Percentiles rank a stretch among this genome's conserved stretches.
Evolutionary conservation across 495 filamentous ascomycete species (phyloP).

Genomic region (Xanthoparmelia taractica): DNA sequence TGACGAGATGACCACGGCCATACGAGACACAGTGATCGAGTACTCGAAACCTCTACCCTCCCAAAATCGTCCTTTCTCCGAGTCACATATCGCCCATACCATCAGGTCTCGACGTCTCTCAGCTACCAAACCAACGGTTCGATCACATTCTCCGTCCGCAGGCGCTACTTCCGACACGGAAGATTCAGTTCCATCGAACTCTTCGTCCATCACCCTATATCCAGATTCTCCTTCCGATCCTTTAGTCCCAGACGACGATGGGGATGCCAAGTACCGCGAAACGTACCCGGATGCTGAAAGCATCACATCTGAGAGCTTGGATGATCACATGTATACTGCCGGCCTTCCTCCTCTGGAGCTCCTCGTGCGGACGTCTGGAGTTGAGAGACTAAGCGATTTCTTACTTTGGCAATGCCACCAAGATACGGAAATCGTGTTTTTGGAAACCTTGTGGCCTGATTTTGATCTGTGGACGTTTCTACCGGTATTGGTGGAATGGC

Average conservation of each 20-base stretch:
- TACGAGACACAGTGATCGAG: conserved; percentile 74
- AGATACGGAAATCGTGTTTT: conserved; percentile 82
- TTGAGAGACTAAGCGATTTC: conserved; percentile 88
- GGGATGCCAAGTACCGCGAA: conserved; percentile 18
- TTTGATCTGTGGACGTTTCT: conserved; percentile 93
- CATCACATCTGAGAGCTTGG: conserved; percentile 73
- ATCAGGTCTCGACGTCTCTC: conserved; percentile 54
- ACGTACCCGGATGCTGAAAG: conserved; percentile 64
- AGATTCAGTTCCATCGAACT: conserved; percentile 42
- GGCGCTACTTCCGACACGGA: conserved; percentile 26
- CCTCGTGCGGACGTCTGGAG: conserved; percentile 82
- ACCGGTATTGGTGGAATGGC: conserved; percentile 88
- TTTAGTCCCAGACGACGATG: conserved; percentile 25
- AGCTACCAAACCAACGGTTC: conserved; percentile 21
- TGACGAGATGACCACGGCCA: conserved; percentile 91
- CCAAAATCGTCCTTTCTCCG: conserved; percentile 66
- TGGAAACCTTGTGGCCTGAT: conserved; percentile 91
- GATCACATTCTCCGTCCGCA: conserved; percentile 22
- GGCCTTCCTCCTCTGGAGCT: conserved; percentile 82
- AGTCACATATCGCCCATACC: conserved; percentile 76
- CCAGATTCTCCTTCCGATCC: conserved; percentile 33
- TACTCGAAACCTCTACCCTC: conserved; percentile 61
- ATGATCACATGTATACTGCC: conserved; percentile 74
- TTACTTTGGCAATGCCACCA: conserved; percentile 98
- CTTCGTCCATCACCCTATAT: conserved; percentile 48